A percentile compares a stretch with the other conserved stretches of the same genome.
These are phyloP conservation scores for Darksidea phi DNA, from an alignment of 495 filamentous ascomycete genomes.

Conservation along the genomic window DNA sequence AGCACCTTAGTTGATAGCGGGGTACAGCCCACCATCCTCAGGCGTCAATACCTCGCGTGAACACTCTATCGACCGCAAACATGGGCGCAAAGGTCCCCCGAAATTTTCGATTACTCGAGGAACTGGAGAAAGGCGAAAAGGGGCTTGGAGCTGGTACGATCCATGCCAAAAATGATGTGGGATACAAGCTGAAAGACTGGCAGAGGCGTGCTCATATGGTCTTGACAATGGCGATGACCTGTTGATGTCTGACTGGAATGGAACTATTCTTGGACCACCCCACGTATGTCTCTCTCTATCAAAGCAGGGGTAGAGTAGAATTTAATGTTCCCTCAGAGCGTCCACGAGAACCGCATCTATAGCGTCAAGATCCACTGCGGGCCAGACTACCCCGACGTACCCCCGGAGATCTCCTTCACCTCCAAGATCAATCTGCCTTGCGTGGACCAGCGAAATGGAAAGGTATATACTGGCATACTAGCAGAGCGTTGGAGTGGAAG, in stretches of 20 bases:
- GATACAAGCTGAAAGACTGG: slow-evolving; percentile 1
- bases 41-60: neutral
- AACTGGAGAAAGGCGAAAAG: slow-evolving; percentile 98
- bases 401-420: slow-evolving; percentile 84
- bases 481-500: neutral
- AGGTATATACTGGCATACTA: slow-evolving; percentile 49
- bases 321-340: slow-evolving; percentile 60
- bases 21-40: slow-evolving; percentile 6
- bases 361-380: slow-evolving; percentile 97
- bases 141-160: slow-evolving; percentile 83
- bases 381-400: slow-evolving; percentile 79
- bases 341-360: slow-evolving; percentile 98
- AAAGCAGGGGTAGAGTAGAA: too few relatives aligned
- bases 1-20: slow-evolving; percentile 10
- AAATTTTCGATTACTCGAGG: slow-evolving; percentile 93
- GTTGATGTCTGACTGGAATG: slow-evolving; percentile 98
- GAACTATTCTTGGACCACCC: slow-evolving; percentile 93
- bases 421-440: slow-evolving; percentile 94
- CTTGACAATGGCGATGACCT: slow-evolving; percentile 92
- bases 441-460: slow-evolving; percentile 74
- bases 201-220: slow-evolving; percentile 96
- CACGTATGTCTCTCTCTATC: slow-evolving; percentile 62
- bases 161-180: neutral
- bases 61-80: slow-evolving; percentile 21
- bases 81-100: slow-evolving; percentile 86